These are phyloP conservation scores for Gorgonomyces haynaldii DNA, from an alignment of 192 early-diverging fungal genomes.

Conservation along the genomic window DNA sequence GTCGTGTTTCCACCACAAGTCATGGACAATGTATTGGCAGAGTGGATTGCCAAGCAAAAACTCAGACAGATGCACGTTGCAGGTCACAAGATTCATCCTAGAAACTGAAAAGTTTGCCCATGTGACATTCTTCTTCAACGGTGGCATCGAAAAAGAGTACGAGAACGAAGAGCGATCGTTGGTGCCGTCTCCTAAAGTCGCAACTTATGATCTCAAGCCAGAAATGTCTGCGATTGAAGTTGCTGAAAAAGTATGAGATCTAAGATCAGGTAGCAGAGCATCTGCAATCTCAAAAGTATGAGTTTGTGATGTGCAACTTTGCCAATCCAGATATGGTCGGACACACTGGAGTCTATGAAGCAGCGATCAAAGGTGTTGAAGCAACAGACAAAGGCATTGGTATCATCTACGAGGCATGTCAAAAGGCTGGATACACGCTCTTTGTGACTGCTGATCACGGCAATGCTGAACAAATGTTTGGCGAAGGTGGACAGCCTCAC, in stretches of 20 bases:
- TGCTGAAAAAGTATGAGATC: slow-evolving; percentile 76
- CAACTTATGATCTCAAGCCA: slow-evolving; percentile 95
- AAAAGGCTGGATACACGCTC: slow-evolving; percentile 72
- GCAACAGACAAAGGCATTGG: slow-evolving; percentile 95
- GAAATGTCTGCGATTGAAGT: slow-evolving; percentile 88
- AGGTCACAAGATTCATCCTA: too few species aligned
- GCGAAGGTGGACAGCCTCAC: slow-evolving; percentile 73
- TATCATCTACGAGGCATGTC: slow-evolving; percentile 84
- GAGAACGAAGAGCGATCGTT: slow-evolving; percentile 76
- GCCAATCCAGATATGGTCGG: slow-evolving; percentile 85
- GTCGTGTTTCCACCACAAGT: slow-evolving; percentile 90
- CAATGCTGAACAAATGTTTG: slow-evolving; percentile 97
- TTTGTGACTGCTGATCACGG: slow-evolving; percentile 99
- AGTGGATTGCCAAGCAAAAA: slow-evolving; percentile 84
- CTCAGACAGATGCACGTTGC: slow-evolving; percentile 92
- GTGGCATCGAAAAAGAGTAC: slow-evolving; percentile 90
- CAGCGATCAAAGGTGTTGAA: slow-evolving; percentile 80
- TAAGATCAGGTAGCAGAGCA: slow-evolving; percentile 82
- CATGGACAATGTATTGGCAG: slow-evolving; percentile 96
- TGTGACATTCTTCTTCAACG: slow-evolving; percentile 99
- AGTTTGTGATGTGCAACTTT: slow-evolving; percentile 99
- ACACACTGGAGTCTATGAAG: slow-evolving; percentile 92
- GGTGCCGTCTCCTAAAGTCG: slow-evolving; percentile 86
- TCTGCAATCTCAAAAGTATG: slow-evolving; percentile 65
- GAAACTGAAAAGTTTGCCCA: slow-evolving; percentile 99